A percentile compares a stretch with the other conserved stretches of the same genome.
These are phyloP conservation scores for Entomortierella beljakovae DNA, from an alignment of 192 early-diverging fungal species.

Conservation along the genomic window DNA sequence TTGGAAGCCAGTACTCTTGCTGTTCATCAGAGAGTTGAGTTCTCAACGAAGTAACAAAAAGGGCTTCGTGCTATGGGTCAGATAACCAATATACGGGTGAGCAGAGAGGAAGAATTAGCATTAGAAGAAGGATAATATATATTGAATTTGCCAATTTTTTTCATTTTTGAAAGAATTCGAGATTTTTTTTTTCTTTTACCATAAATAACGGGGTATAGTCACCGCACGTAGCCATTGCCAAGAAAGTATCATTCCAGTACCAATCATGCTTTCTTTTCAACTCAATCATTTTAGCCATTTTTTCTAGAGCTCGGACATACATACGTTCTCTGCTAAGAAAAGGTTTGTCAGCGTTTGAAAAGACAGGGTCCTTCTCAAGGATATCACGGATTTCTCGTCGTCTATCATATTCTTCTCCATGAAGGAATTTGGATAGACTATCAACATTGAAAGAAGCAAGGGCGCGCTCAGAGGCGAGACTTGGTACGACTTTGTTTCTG, in stretches of 20 bases:
- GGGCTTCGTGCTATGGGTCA: slow-evolving; percentile 55
- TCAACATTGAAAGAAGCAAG: slow-evolving; percentile 76
- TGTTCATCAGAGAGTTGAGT: slow-evolving; percentile 57
- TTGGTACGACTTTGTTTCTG: slow-evolving; percentile 30
- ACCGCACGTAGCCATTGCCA: slow-evolving; percentile 63
- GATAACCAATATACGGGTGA: too few relatives aligned
- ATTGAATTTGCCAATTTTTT: too few relatives aligned
- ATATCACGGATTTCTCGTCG: slow-evolving; percentile 32
- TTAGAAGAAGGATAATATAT: too few relatives aligned
- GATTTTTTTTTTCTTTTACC: too few relatives aligned
- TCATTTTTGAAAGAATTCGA: too few relatives aligned
- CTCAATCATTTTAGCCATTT: slow-evolving; percentile 60
- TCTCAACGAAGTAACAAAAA: slow-evolving; percentile 53
- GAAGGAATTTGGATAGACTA: slow-evolving; percentile 80
- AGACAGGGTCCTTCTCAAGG: slow-evolving; percentile 54
- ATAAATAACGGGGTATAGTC: slow-evolving; percentile 60
- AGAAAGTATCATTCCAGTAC: slow-evolving; percentile 74
- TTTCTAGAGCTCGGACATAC: slow-evolving; percentile 54
- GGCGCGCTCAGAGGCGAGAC: slow-evolving; percentile 71
- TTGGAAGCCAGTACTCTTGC: slow-evolving; percentile 51
- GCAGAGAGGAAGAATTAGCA: too few relatives aligned
- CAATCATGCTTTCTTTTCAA: slow-evolving; percentile 78
- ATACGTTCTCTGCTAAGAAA: slow-evolving; percentile 48
- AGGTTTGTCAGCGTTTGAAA: slow-evolving; percentile 51
- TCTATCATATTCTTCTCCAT: slow-evolving; percentile 64